Evolutionary conservation across 345 rosid genomes (phyloP), one percentile per base, ranked within the genome.

Genomic region (Carallia pectinifolia): DNA sequence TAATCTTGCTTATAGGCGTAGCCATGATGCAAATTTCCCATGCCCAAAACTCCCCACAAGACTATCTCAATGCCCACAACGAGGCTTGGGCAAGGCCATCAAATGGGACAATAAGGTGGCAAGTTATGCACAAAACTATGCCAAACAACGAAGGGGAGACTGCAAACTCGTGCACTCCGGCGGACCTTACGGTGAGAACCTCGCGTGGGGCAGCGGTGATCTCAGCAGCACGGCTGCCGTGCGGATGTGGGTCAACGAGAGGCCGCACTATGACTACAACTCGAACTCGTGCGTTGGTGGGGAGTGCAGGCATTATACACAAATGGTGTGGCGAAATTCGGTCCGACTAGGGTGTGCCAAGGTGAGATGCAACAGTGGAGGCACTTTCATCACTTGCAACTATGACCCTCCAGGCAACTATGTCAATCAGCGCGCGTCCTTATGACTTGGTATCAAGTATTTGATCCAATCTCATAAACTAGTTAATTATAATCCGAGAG

Each of bases 371-470:
- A 18, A 18, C 7, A 80, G 64, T 6, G 76, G 72, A 0, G 76
- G 79, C 47, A 61, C 71, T 16, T 36, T 81, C 58, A 75, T 87
- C 10, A 63, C 53, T 7, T 91, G 96, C 71, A 89, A 84, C 83
- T 89, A 91, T 70, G 86, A 81, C 66, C 88, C 90, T 59, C 80
- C 77, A 0, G 91, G 95, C 58, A 91, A 90, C 72, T 53, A 34
- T 39, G 36, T 52, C 7, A 90, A 86, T 16, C 54, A 87, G 74
- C 70, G 23, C 23, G 23, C 23, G 61, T 70, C 96, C 93, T 6
- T 83, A 77, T 29, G 72, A 6, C 44, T 38, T 7, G 9, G 34
- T 33, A 33, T 38, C 44, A 1, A 6, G 9, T 38, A 38, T 38
- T 38, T 38, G 44, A 38, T 38, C 44, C 1, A 38, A 2, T 33